A percentile compares a stretch with the other conserved stretches of the same genome.
phyloP scores from a whole-genome alignment of 2,329 filamentous ascomycete genomes.

The Westerdykella aurantiaca region DNA sequence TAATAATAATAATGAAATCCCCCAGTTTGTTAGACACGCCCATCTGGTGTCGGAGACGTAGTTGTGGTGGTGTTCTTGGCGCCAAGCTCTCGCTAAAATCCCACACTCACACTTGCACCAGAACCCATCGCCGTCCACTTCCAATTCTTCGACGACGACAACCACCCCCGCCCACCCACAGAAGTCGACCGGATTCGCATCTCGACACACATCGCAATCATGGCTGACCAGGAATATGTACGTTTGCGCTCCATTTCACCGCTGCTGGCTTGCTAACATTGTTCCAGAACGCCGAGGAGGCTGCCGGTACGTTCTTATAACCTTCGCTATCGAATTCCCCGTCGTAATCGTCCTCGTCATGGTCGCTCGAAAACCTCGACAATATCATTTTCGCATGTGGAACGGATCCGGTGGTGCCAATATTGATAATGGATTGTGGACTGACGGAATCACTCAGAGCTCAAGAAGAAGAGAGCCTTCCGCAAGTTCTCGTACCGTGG shows the following conservation, averaged over 20 bases:
- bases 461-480: conserved; percentile 99
- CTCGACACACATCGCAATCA: conserved; percentile 54
- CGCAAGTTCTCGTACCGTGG: conserved; percentile 99
- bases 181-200: conserved; percentile 40
- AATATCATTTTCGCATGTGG: neutral
- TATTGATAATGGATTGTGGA: conserved; percentile 9
- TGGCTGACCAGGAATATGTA: conserved; percentile 88
- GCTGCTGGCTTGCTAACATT: conserved; percentile 17
- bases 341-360: conserved; percentile 8
- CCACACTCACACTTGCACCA: conserved; percentile 2
- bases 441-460: conserved; percentile 54
- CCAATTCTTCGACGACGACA: conserved; percentile 22
- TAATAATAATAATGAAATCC: no score
- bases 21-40: no score
- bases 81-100: conserved; percentile 4
- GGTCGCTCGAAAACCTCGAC: conserved; percentile 1
- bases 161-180: conserved; percentile 29
- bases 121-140: conserved; percentile 6
- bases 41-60: no score
- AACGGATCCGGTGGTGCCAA: neutral
- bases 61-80: neutral
- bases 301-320: conserved; percentile 59
- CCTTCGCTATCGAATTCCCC: conserved; percentile 6
- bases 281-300: conserved; percentile 85
- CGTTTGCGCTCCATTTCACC: conserved; percentile 40